Conservation (phyloP, 352 stramenopile genomes). For the Phytophthora sansomeana region DNA sequence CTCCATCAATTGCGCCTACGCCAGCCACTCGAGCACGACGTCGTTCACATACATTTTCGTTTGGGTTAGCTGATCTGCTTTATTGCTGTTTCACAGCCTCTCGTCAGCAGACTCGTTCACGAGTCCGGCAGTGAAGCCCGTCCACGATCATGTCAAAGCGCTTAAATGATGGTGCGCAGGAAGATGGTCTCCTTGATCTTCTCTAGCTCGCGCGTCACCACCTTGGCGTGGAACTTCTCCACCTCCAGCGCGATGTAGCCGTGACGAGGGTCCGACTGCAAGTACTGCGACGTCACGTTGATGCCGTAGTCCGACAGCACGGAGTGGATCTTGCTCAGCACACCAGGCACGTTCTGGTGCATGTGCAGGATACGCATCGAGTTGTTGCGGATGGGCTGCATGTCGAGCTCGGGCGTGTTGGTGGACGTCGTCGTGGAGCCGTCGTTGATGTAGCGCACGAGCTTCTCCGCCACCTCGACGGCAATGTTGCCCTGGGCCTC, state of each 20-base stretch:
- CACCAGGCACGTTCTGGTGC: conserved; percentile 87
- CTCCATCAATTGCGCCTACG: conserved; percentile 37
- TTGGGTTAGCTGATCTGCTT: conserved; percentile 35
- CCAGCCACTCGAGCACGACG: conserved; percentile 15
- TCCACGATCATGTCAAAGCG: conserved; percentile 29
- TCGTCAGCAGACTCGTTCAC: conserved; percentile 4
- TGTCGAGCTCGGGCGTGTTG: conserved; percentile 86
- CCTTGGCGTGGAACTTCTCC: conserved; percentile 82
- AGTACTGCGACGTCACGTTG: conserved; percentile 88
- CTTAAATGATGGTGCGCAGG: conserved; percentile 78
- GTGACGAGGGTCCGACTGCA: conserved; percentile 83
- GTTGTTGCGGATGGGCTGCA: conserved; percentile 74
- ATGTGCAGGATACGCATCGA: conserved; percentile 90
- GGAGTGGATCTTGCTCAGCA: conserved; percentile 88
- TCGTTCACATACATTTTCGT: conserved; percentile 39
- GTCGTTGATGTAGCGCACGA: conserved; percentile 87
- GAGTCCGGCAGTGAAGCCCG: conserved; percentile 22
- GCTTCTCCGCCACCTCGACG: conserved; percentile 80
- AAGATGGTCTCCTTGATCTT: conserved; percentile 92
- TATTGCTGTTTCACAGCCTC: conserved; percentile 12
- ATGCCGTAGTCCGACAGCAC: conserved; percentile 86
- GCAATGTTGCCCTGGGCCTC: conserved; percentile 95
- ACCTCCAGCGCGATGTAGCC: conserved; percentile 87
- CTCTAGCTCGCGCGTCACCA: conserved; percentile 79
- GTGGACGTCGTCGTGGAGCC: conserved; percentile 81